phyloP scores from a whole-genome alignment of 306 rosid genomes.

The Dicorynia guianensis region DNA sequence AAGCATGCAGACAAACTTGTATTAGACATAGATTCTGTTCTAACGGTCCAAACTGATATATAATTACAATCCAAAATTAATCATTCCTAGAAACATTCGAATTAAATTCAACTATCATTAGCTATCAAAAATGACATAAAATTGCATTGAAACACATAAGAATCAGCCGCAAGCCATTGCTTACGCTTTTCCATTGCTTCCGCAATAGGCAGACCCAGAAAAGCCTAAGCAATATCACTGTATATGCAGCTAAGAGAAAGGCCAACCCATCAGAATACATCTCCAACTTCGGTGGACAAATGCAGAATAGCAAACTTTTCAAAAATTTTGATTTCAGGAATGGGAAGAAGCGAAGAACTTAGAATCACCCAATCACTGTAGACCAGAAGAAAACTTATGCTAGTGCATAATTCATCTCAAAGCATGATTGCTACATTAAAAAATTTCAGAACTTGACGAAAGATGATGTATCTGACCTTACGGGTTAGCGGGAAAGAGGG shows the following conservation, averaged over 20 bases:
- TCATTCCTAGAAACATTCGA: background rate
- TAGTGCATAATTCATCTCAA: background rate
- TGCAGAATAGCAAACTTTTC: background rate
- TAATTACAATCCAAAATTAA: background rate
- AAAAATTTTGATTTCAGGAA: background rate
- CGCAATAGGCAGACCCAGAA: background rate
- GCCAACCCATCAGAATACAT: background rate
- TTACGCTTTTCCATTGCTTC: background rate
- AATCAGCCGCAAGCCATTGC: background rate
- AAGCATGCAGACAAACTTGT: conserved; percentile 1
- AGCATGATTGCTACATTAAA: no score
- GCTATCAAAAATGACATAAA: background rate
- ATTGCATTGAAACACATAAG: conserved; percentile 4
- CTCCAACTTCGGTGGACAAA: background rate
- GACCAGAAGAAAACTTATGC: background rate
- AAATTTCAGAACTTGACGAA: background rate
- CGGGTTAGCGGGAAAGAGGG: background rate
- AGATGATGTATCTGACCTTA: background rate
- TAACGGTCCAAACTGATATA: background rate
- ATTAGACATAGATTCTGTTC: background rate
- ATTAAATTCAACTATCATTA: background rate
- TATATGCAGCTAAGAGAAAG: background rate
- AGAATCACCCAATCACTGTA: background rate
- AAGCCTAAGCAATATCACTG: background rate
- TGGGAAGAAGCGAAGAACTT: background rate